Conservation (phyloP, 1,284 basidiomycete genomes). For the Papiliotrema laurentii region DNA sequence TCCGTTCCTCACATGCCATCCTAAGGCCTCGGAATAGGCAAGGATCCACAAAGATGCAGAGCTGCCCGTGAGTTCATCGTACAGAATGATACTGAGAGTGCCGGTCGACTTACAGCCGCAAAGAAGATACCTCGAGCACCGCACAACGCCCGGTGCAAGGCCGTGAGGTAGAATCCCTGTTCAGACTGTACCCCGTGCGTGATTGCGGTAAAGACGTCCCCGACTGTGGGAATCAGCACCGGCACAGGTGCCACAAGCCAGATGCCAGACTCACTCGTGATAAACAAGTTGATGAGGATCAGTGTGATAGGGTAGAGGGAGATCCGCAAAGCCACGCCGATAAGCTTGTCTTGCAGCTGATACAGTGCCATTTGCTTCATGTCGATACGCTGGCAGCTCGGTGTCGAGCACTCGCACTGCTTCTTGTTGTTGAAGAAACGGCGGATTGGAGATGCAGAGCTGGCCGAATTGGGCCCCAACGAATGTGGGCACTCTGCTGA, state of each 20-base stretch:
- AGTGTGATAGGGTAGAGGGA: constrained; percentile 23
- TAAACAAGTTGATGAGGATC: constrained; percentile 21
- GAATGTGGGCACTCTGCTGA: too few species aligned
- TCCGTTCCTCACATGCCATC: background rate
- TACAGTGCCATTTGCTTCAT: background rate
- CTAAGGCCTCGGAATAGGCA: background rate
- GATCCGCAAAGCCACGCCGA: constrained; percentile 20
- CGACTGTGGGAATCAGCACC: background rate
- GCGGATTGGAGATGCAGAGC: background rate
- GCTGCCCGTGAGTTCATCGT: background rate
- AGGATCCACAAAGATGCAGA: constrained; percentile 1
- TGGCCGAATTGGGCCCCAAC: background rate
- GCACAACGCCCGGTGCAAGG: background rate
- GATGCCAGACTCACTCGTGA: constrained; percentile 15
- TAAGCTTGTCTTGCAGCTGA: constrained; percentile 12
- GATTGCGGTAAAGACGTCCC: background rate
- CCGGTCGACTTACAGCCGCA: background rate
- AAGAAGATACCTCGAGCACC: background rate
- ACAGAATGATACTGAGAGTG: too few species aligned
- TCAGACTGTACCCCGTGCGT: background rate
- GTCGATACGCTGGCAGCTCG: background rate
- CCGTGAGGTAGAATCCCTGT: background rate
- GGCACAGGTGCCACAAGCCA: background rate
- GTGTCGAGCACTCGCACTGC: background rate
- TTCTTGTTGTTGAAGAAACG: background rate